Conservation (phyloP, 257 asterid species). For the Capsicum chinense region DNA sequence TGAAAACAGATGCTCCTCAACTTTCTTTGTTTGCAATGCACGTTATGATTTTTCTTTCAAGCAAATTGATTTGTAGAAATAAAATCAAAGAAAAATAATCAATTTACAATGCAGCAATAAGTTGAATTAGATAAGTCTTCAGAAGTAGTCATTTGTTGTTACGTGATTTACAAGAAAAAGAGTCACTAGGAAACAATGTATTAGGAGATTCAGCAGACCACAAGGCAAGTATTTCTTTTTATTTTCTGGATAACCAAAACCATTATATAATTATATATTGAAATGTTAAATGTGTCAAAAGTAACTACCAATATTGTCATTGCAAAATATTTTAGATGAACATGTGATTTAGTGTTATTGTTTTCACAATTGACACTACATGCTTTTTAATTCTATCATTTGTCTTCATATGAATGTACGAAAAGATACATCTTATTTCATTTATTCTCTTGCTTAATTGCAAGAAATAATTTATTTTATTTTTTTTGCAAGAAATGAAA, state of each 20-base stretch:
- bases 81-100: neutral
- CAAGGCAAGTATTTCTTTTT: neutral
- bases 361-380: neutral
- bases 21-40: neutral
- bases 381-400: neutral
- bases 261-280: neutral
- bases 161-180: neutral
- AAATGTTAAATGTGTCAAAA: neutral
- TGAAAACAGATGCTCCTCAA: neutral
- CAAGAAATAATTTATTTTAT: neutral
- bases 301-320: neutral
- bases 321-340: neutral
- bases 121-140: conserved; percentile 6
- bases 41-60: neutral
- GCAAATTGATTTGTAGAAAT: neutral
- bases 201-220: neutral
- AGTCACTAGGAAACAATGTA: neutral
- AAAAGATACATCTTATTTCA: neutral
- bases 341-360: neutral
- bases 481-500: neutral
- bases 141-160: neutral
- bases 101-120: neutral
- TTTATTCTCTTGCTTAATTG: neutral
- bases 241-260: neutral
- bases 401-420: neutral